Evolutionary conservation across 2,329 filamentous ascomycete species (phyloP), one percentile per base, ranked within the genome.

Genomic region (Emergomyces africanus): DNA sequence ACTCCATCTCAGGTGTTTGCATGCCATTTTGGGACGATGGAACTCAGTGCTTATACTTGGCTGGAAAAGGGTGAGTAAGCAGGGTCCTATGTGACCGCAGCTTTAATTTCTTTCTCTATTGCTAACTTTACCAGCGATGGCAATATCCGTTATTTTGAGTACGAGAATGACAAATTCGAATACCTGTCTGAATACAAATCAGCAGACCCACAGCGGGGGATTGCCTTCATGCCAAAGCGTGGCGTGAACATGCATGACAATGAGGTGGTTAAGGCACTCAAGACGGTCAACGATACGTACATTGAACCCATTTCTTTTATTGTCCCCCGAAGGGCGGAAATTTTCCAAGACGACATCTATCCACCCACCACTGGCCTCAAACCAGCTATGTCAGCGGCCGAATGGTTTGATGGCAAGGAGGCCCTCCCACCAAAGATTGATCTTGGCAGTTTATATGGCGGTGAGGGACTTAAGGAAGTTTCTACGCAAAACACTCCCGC

Each of bases 21-120:
- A 96, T 99, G 89, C 94, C 94, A 37, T 97, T 99, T 83, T 99
- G 94, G 94, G 94, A 99, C 72, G 92, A 97, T 62, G 90, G 91
- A 62, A 96, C 89, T 57, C 90, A 94, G 77, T 95, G 90, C 72
- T 79, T 99, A 69, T 99, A 96, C 75, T 82, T 99, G 70, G 94
- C 94, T 68, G 94, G 94, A 71, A 97, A 97, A 79, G 94, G 92
- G 89, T 92, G 75, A 78, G 87, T 76, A 41, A 2, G 35, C n/a
- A 28, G 0, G 2, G 1, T 30, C n/a, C 54, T 18, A n/a, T 54
- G 10, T 10, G 20, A 25, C 20, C 12, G n/a, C 44, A 25, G 3
- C 8, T 30, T 14, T 3, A 23, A 5, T 10, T 46, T 49, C 10
- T 39, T 30, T 42, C 8, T 15, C n/a, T 5, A 44, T 46, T 12